Evolutionary conservation across 768 basidiomycete species (phyloP).

Genomic region (Suillus weaverae): DNA sequence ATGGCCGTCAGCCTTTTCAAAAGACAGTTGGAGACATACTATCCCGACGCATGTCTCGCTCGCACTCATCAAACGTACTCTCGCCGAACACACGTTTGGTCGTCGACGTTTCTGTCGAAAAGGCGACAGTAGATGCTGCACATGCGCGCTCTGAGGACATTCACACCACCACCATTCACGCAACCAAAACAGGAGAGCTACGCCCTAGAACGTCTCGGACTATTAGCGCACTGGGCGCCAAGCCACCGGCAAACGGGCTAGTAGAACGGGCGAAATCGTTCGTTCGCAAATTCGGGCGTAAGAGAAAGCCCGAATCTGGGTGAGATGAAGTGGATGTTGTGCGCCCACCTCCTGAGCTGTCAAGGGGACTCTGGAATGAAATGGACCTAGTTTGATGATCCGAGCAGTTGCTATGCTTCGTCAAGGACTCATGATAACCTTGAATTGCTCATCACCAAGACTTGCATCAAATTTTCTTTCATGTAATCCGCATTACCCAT

Average conservation of each 20-base stretch:
- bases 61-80: slow-evolving; percentile 40
- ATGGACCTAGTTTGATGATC: slow-evolving; percentile 3
- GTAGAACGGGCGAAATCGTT: slow-evolving; percentile 41
- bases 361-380: not conserved
- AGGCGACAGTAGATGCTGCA: slow-evolving; percentile 33
- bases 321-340: slow-evolving; percentile 14
- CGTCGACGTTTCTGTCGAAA: slow-evolving; percentile 50
- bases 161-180: slow-evolving; percentile 23
- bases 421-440: slow-evolving; percentile 9
- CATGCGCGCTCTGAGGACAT: slow-evolving; percentile 6
- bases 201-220: slow-evolving; percentile 37
- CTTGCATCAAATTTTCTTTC: slow-evolving; percentile 21
- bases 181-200: slow-evolving; percentile 26
- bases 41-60: slow-evolving; percentile 46
- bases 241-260: slow-evolving; percentile 26
- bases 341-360: slow-evolving; percentile 5
- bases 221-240: slow-evolving; percentile 26
- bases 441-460: not conserved
- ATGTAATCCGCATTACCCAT: slow-evolving; percentile 18
- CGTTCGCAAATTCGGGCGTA: slow-evolving; percentile 45
- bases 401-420: slow-evolving; percentile 29
- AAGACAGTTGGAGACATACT: slow-evolving; percentile 43
- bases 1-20: slow-evolving; percentile 42
- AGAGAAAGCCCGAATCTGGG: slow-evolving; percentile 25
- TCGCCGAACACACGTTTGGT: slow-evolving; percentile 33